Conservation (phyloP, 495 filamentous ascomycete genomes). For the Xylaria scruposa region DNA sequence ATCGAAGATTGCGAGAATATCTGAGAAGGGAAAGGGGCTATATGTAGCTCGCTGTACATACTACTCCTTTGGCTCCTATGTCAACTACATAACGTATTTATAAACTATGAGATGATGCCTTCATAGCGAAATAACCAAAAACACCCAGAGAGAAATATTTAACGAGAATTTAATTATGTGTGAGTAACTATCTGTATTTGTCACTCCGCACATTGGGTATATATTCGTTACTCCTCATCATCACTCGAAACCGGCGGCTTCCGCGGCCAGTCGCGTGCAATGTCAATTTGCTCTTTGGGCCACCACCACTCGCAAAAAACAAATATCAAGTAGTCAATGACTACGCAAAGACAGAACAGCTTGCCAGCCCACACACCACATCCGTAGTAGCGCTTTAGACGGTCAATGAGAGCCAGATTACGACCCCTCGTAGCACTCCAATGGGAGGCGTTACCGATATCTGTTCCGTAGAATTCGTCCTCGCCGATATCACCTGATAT, state of each 20-base stretch:
- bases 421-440: conserved; percentile 78
- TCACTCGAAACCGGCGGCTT: conserved; percentile 54
- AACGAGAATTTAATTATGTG: not conserved
- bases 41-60: conserved; percentile 1
- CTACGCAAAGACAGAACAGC: conserved; percentile 90
- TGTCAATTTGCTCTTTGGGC: conserved; percentile 83
- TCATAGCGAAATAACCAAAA: not conserved
- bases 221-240: conserved; percentile 30
- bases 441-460: conserved; percentile 68
- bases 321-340: conserved; percentile 91
- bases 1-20: not conserved
- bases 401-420: conserved; percentile 90
- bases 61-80: not conserved
- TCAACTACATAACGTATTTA: not conserved
- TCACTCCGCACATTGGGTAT: not conserved
- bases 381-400: conserved; percentile 96
- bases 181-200: not conserved
- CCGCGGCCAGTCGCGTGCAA: conserved; percentile 88
- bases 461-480: conserved; percentile 85
- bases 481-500: conserved; percentile 84
- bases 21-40: not conserved
- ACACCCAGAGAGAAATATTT: not conserved
- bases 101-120: not conserved
- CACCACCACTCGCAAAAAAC: conserved; percentile 86
- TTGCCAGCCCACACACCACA: conserved; percentile 99